A percentile compares a stretch with the other conserved stretches of the same genome.
These are phyloP conservation scores for Xylariaceae sp. DNA, from an alignment of 2,329 filamentous ascomycete species.

Conservation along the genomic window DNA sequence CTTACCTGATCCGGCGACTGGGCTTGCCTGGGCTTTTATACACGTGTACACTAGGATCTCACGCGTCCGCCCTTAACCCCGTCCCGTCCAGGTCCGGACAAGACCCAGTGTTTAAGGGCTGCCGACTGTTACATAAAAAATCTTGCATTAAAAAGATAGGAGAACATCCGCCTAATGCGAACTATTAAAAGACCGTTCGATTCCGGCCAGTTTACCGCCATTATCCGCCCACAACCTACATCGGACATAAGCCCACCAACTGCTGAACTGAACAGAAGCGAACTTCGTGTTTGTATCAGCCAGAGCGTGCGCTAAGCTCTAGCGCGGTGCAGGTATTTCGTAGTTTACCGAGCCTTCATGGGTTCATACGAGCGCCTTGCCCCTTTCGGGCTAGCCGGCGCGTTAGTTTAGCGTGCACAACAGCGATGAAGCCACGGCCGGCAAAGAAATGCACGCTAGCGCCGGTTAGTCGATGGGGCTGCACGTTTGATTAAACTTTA, in stretches of 20 bases:
- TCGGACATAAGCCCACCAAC: too few relatives aligned
- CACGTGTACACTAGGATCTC: background rate
- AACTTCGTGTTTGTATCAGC: too few relatives aligned
- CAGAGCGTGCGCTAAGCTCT: background rate
- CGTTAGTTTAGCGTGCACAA: background rate
- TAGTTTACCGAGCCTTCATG: background rate
- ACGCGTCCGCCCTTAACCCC: background rate
- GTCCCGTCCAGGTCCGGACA: background rate
- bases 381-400: background rate
- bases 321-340: background rate
- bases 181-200: too few relatives aligned
- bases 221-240: too few relatives aligned
- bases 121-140: background rate
- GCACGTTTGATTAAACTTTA: background rate
- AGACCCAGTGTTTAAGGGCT: background rate
- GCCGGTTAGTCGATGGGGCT: background rate
- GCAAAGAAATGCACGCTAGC: background rate
- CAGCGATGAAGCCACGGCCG: background rate
- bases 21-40: background rate
- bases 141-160: too few relatives aligned
- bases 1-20: too few relatives aligned
- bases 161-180: too few relatives aligned
- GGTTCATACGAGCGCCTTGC: background rate
- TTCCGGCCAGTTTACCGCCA: too few relatives aligned
- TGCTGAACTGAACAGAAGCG: too few relatives aligned